Base-by-base conservation (phyloP, 169 alveolate genomes). In the Eimeria maxima region DNA sequence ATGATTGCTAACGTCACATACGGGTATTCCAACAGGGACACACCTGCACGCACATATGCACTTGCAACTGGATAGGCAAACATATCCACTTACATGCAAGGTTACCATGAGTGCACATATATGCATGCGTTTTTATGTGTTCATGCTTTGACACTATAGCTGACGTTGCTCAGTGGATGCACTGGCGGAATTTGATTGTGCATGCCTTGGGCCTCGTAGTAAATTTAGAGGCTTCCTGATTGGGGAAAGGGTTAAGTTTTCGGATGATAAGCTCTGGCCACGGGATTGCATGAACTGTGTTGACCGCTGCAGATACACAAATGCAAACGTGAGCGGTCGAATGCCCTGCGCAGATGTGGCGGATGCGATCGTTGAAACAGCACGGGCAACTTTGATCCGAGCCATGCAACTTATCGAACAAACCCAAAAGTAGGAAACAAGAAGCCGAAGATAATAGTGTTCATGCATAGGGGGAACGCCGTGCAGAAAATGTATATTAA, bases 341-440 rank as follows among this genome's bases (percentile, higher is more conserved):
- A 97, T 99, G 96, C 99, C 99, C 38, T 99, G 99, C 97, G 97
- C 99, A 3, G 99, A 98, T 88, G 98, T 99, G 33, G 98, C 99
- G 33, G 99, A 99, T 67, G 98, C 99, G 88, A 99, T 99, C 22
- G 99, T 99, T 38, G 98, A 99, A 45, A 98, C 98, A 80, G 99
- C 99, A 18, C 97, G 99, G 86, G 97, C 98, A 55, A 99, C 99
- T 98, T 98, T 99, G 88, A 98, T 98, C 78, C 97, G 96, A 76
- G 99, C 99, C 29, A 98, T 97, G 96, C 98, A 98, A 69, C 96
- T 97, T 57, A 99, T 99, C 8, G 98, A 97, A 22, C 98, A 96
- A 67, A 97, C 98, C n/a, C 91, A 74, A 22, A 55, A 84, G 97
- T 95, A 47, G 24, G 95, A 24, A 24, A 65, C 38, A 29, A 29